Conservation (phyloP, 805 yeast genomes). For the Clavispora fructus region DNA sequence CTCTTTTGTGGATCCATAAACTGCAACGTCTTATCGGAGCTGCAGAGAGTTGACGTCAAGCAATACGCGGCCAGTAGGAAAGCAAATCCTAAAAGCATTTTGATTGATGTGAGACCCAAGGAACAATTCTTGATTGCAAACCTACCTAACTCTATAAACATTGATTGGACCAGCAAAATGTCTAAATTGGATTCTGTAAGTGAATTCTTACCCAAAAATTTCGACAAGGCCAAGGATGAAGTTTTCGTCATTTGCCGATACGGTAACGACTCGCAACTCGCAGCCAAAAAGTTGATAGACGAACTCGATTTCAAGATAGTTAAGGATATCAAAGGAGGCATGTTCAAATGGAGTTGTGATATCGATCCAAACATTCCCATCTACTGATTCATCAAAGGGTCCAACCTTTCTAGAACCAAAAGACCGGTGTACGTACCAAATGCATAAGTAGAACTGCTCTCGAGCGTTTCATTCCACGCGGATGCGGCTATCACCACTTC, state of each 20-base stretch:
- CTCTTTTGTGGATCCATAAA: slow-evolving; percentile 68
- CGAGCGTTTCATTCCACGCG: slow-evolving; percentile 53
- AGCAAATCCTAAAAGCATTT: slow-evolving; percentile 25
- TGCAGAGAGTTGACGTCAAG: slow-evolving; percentile 44
- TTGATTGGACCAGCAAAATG: slow-evolving; percentile 54
- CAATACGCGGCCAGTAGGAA: slow-evolving; percentile 21
- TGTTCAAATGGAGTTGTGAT: slow-evolving; percentile 57
- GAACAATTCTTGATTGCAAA: slow-evolving; percentile 70
- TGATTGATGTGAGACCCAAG: slow-evolving; percentile 74
- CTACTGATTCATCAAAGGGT: slow-evolving; percentile 14
- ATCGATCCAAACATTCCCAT: slow-evolving; percentile 41
- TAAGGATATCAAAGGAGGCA: slow-evolving; percentile 74
- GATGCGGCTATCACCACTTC: slow-evolving; percentile 44
- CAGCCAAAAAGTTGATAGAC: slow-evolving; percentile 53
- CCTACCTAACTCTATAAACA: slow-evolving; percentile 53
- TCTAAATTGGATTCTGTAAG: slow-evolving; percentile 15
- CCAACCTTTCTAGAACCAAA: slow-evolving; percentile 40
- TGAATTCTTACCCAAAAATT: slow-evolving; percentile 14
- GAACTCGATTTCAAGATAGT: slow-evolving; percentile 46
- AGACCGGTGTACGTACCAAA: slow-evolving; percentile 50
- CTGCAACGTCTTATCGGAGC: slow-evolving; percentile 39
- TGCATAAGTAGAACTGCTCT: slow-evolving; percentile 44
- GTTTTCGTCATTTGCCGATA: slow-evolving; percentile 71
- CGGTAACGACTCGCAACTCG: slow-evolving; percentile 88
- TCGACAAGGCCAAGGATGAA: slow-evolving; percentile 17